Base-by-base conservation (phyloP, 345 rosid genomes). In the Lumnitzera racemosa region DNA sequence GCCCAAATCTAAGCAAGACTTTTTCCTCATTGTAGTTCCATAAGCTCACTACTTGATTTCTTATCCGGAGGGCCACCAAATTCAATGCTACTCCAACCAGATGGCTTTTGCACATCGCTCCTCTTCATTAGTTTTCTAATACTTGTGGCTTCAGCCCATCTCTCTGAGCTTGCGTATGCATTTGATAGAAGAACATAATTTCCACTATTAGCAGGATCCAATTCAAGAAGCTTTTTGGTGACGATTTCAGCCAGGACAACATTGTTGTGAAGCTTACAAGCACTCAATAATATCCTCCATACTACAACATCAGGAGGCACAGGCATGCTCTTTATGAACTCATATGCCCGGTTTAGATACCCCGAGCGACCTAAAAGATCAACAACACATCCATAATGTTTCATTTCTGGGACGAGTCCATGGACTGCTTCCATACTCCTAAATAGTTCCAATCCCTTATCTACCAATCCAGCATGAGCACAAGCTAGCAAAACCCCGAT, bases 311-410 rank as follows among this genome's bases (percentile, higher is more conserved):
- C 76, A 0, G 82, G 83, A 52, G 29, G 56, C 46, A 61, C 59
- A 17, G 81, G 81, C 89, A 84, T 79, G 61, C 50, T 16, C 46
- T 53, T 79, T 16, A 82, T 71, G 58, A 87, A 68, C 57, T 79
- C 80, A 49, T 77, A 82, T 17, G 90, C 95, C 68, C 72, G 71
- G 55, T 66, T 72, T 3, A 87, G 75, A 65, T 74, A 6, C 52
- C 95, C 87, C 24, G 72, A 55, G n/a, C 88, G 85, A 57, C 95
- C 76, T 53, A 87, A 74, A 24, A 87, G 78, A 77, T 87, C 90
- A 53, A 80, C 82, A 74, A 82, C 66, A 29, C 90, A 87, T 15
- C 95, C 90, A 13, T 78, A 84, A 57, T 84, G 88, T 70, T 84
- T 86, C 73, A 80, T 76, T 72, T 78, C 88, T 14, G 88, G 88